These are phyloP conservation scores for Coemansia aciculifera DNA, from an alignment of 192 early-diverging fungal genomes.

Conservation along the genomic window DNA sequence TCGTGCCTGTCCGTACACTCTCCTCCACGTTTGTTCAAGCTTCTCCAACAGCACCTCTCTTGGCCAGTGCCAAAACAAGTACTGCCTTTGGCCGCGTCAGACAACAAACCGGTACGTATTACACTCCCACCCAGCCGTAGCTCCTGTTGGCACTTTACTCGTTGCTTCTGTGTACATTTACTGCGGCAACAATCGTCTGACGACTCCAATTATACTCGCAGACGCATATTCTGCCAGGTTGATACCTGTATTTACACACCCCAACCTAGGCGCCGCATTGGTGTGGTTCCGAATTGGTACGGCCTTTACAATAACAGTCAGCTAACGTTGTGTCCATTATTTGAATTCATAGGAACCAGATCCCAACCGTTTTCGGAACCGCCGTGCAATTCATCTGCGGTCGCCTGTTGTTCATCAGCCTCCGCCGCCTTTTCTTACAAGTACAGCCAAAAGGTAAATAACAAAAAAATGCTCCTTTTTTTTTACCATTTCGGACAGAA, in stretches of 20 bases:
- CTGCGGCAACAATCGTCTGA: conserved; percentile 2
- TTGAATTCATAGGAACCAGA: conserved; percentile 4
- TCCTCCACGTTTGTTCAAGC: not conserved
- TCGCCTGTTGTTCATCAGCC: not conserved
- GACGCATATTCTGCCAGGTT: not conserved
- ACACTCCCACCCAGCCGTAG: not conserved
- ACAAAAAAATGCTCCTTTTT: not conserved
- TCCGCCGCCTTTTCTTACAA: not conserved
- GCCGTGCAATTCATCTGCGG: not conserved
- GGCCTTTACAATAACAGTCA: not conserved
- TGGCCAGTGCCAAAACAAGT: not conserved
- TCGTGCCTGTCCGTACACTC: not conserved
- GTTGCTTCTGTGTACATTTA: not conserved
- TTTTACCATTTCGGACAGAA: conserved; percentile 1
- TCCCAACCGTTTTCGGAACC: not conserved
- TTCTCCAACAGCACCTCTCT: not conserved
- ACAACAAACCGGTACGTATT: not conserved
- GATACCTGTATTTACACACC: not conserved
- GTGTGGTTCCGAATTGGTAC: not conserved
- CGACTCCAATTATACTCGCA: not conserved
- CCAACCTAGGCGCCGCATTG: not conserved
- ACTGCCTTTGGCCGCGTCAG: not conserved
- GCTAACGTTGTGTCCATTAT: conserved; percentile 6
- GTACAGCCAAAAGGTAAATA: conserved; percentile 1
- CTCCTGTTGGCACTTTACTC: not conserved